Conservation (phyloP, 1,284 basidiomycete genomes). For the Pseudozyma thailandica region DNA sequence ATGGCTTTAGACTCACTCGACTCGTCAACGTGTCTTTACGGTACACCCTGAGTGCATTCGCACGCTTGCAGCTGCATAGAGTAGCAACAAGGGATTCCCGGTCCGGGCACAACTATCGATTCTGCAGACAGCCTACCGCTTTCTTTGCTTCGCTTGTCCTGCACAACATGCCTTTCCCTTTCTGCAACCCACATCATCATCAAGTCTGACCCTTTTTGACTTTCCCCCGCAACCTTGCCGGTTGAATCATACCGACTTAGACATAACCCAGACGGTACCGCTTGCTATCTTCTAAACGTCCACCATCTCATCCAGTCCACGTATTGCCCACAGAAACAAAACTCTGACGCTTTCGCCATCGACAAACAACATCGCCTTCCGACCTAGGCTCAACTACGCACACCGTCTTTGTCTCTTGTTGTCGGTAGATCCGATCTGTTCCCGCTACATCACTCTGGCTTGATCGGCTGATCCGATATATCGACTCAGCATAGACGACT, state of each 20-base stretch:
- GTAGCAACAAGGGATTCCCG: no score
- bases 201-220: neutral
- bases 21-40: no score
- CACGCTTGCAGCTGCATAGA: no score
- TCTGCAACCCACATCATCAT: neutral
- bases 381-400: neutral
- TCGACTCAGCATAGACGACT: neutral
- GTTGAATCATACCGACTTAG: neutral
- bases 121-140: slow-evolving; percentile 4
- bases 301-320: no score
- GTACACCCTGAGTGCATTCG: neutral
- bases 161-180: neutral
- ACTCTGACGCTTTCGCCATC: no score
- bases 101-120: slow-evolving; percentile 3
- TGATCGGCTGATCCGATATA: neutral
- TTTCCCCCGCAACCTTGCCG: slow-evolving; percentile 2
- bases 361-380: no score
- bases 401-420: neutral
- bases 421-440: neutral
- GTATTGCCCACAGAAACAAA: no score
- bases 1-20: neutral
- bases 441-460: neutral
- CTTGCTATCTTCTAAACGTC: neutral
- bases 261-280: no score
- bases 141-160: no score